Percentiles rank a stretch among this genome's conserved stretches.
Conservation (phyloP, 106 monocot genomes). For the Dactylorhiza incarnata region DNA sequence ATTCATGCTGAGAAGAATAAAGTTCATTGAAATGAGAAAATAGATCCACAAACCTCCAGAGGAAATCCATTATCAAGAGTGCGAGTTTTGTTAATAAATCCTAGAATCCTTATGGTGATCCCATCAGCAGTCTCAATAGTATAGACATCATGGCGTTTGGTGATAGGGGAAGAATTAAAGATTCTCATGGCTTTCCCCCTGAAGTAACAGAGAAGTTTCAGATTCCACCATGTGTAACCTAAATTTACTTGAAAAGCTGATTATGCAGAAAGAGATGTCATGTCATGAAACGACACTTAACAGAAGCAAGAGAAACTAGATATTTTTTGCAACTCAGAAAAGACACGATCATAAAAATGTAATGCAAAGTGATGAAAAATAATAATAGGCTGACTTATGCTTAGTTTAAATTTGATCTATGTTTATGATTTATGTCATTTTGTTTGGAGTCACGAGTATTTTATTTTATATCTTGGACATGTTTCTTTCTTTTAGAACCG, state of each 20-base stretch:
- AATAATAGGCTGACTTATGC: too few species aligned
- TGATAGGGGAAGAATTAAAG: slow-evolving; percentile 13
- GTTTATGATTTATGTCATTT: too few species aligned
- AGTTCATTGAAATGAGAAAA: slow-evolving; percentile 3
- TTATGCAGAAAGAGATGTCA: background rate
- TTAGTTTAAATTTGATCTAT: too few species aligned
- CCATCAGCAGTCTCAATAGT: slow-evolving; percentile 15
- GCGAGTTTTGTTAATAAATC: slow-evolving; percentile 7
- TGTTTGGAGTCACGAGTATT: too few species aligned
- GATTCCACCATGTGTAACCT: background rate
- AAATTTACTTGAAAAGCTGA: background rate
- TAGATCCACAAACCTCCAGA: background rate
- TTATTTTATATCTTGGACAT: too few species aligned
- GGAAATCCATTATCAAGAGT: slow-evolving; percentile 13
- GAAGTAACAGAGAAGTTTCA: background rate
- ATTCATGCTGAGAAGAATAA: background rate
- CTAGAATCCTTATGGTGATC: slow-evolving; percentile 12
- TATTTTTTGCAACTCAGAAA: background rate
- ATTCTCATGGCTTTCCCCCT: slow-evolving; percentile 11
- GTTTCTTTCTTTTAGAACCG: too few species aligned
- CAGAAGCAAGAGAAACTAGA: background rate
- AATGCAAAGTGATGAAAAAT: too few species aligned
- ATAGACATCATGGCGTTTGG: slow-evolving; percentile 5
- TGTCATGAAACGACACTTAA: background rate
- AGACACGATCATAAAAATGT: background rate